Base-by-base conservation (phyloP, 495 filamentous ascomycete genomes). In the Aspergillus avenaceus region DNA sequence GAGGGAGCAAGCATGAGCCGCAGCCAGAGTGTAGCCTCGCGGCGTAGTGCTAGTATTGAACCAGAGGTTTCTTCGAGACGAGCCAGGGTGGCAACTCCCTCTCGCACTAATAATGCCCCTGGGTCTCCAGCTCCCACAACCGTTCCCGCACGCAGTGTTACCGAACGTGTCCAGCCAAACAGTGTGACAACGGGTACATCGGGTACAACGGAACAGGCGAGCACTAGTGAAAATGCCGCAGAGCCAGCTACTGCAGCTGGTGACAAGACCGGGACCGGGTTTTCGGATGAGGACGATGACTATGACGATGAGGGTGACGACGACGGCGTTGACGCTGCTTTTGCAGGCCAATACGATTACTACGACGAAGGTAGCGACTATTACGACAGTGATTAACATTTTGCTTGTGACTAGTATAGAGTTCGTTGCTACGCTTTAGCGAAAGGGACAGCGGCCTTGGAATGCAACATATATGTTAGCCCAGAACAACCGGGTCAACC, bases 311-410 rank as follows among this genome's bases (percentile, higher is more conserved):
- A 65, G 5, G 63, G 61, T 8, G 65, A 65, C 19, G 56, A 53
- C 22, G 70, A 73, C 38, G 63, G 63, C 9, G 49, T 74, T 11
- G 66, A 74, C 5, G 71, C 69, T 36, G 71, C 71, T 25, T 69
- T 74, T 37, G 58, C 69, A 8, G 71, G 71, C 8, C 52, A 64
- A 0, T 71, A 72, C 12, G 56, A 70, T 50, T 61, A 71, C 31
- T 66, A 67, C 31, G 61, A 67, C 37, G 63, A 65, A 21, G 61
- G 60, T n/a, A 59, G 56, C 31, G 61, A 60, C 50, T 68, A 65
- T 50, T 68, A 65, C 50, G 62, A 62, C 43, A 67, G 64, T 48
- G 67, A 71, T 28, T 71, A 61, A 23, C 50, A 53, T 18, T 13
- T 31, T n/a, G n/a, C n/a, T 11, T 21, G 34, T 38, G 34, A n/a